Evolutionary conservation across 768 basidiomycete species (phyloP), one percentile per base, ranked within the genome.

Genomic region (Neoboletus brunneissimus): DNA sequence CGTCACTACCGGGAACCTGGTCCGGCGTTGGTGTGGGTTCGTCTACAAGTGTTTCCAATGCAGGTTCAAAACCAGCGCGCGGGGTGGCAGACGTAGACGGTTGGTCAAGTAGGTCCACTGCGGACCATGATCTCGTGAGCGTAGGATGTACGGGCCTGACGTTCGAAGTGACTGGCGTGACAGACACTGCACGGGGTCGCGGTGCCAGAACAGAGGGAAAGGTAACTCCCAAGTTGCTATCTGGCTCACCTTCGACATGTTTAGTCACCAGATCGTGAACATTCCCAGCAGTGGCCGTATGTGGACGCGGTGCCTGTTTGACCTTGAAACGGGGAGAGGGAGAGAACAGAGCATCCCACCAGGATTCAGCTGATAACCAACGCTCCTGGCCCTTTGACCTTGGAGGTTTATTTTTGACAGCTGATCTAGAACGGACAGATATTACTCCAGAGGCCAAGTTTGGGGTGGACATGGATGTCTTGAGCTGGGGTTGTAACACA

Each of bases 321-420:
- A 83, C 55, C 65, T 80, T 82, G 62, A 92, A 80, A 49, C 88
- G 77, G 13, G 90, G 90, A 1, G 88, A 81, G 3, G 90, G 90
- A 54, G 91, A 86, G 25, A 91, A 69, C 10, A 91, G 64, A 0
- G 88, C 89, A 59, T 91, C 88, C 70, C 89, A 92, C 88, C 89
- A 90, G 18, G 86, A 84, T 72, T 91, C 88, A 0, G 88, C 81
- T 3, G 84, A 81, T 2, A 90, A 64, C 87, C 87, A 90, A 7
- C 84, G 76, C 31, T 88, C 84, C 59, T 77, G 81, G 13, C 75
- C 75, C 63, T 77, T 83, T 25, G 73, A 60, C 41, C 68, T 58
- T 1, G 52, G 57, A n/a, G 60, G 62, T 29, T 63, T 58, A 62
- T 64, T 60, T 55, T 66, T 70, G 31, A 54, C 22, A 16, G 51